Conservation (phyloP, 768 basidiomycete genomes). For the Leccinum aurantiacum region DNA sequence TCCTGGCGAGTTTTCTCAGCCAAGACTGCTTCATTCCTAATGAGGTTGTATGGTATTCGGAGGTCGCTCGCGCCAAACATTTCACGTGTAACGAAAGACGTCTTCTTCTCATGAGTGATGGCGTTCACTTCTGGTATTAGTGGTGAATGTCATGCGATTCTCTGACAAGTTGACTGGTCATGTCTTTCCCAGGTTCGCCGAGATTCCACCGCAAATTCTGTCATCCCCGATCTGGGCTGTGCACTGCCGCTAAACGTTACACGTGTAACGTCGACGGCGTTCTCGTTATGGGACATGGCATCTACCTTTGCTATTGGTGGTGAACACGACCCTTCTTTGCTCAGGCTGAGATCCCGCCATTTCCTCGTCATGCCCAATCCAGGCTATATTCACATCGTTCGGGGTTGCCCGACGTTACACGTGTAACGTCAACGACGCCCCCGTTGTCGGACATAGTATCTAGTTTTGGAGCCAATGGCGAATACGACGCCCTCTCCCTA, state of each 20-base stretch:
- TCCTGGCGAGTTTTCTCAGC: not conserved
- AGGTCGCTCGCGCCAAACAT: slow-evolving; percentile 18
- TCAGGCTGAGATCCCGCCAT: slow-evolving; percentile 1
- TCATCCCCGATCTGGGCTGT: not conserved
- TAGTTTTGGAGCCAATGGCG: slow-evolving; percentile 4
- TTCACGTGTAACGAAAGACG: slow-evolving; percentile 31
- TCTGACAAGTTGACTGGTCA: not conserved
- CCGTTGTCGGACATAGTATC: not conserved
- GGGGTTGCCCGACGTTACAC: slow-evolving; percentile 28
- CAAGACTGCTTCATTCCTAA: not conserved
- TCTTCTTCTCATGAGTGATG: slow-evolving; percentile 1
- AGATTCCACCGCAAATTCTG: not conserved
- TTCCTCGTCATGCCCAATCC: not conserved
- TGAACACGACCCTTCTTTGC: not conserved
- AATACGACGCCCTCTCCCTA: not conserved
- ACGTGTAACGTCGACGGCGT: slow-evolving; percentile 29
- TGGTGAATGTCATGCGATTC: not conserved
- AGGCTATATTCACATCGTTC: not conserved
- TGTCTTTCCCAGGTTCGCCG: not conserved
- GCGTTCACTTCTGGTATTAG: not conserved
- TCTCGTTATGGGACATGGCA: slow-evolving; percentile 1
- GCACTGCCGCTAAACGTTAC: slow-evolving; percentile 24
- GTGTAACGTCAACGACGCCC: slow-evolving; percentile 26
- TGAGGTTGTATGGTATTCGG: not conserved
- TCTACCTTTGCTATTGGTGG: not conserved